Conservation (phyloP, 2,329 filamentous ascomycete species). For the Berkeleyomyces rouxiae region DNA sequence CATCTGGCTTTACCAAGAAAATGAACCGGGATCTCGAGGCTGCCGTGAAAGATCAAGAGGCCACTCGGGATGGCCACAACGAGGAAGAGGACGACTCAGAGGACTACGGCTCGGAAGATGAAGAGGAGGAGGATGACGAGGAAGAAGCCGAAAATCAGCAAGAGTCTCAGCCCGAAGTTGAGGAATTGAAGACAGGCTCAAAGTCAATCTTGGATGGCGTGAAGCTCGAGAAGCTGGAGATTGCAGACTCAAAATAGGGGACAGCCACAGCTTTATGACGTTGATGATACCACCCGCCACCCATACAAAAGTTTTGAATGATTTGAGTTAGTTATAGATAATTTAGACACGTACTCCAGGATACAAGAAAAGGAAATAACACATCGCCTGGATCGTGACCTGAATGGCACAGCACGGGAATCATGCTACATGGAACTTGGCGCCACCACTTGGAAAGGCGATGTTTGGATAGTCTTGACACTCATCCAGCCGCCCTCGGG, state of each 20-base stretch:
- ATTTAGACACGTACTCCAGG: slow-evolving; percentile 14
- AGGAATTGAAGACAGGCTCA: slow-evolving; percentile 1
- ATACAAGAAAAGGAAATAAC: background rate
- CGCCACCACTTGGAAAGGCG: slow-evolving; percentile 28
- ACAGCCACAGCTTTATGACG: slow-evolving; percentile 3
- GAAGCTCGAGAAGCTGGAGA: slow-evolving; percentile 16
- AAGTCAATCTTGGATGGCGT: slow-evolving; percentile 15
- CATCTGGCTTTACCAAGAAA: slow-evolving; percentile 90
- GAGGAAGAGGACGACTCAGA: slow-evolving; percentile 22
- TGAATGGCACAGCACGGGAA: background rate
- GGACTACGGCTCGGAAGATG: slow-evolving; percentile 17
- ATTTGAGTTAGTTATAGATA: slow-evolving; percentile 18
- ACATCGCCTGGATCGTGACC: background rate
- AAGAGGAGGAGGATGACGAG: slow-evolving; percentile 19
- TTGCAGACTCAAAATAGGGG: slow-evolving; percentile 12
- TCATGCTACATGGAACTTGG: background rate
- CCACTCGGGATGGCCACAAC: slow-evolving; percentile 24
- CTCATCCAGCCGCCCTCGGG: slow-evolving; percentile 55
- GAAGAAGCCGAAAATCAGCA: slow-evolving; percentile 15
- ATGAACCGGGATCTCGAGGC: slow-evolving; percentile 87
- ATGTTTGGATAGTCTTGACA: slow-evolving; percentile 33
- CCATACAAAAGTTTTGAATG: slow-evolving; percentile 9
- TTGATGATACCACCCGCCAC: slow-evolving; percentile 17
- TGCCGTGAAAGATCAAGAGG: slow-evolving; percentile 68
- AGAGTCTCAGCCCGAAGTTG: slow-evolving; percentile 14